These are phyloP conservation scores for Alternaria arbusti DNA, from an alignment of 2,329 filamentous ascomycete genomes.

Conservation along the genomic window DNA sequence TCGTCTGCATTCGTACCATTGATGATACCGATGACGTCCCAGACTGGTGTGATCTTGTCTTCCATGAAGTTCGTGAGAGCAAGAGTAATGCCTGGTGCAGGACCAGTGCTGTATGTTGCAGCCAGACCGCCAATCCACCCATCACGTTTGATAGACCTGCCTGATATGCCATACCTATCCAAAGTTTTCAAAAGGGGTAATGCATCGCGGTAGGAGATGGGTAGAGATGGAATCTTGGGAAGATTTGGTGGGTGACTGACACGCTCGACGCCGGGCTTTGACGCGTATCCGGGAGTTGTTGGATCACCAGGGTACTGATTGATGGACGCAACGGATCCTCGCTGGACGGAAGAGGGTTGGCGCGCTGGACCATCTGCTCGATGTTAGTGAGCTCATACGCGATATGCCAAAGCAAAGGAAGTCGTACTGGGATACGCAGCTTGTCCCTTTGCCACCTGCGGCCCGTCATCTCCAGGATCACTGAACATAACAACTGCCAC, in stretches of 20 bases:
- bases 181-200: slow-evolving; percentile 80
- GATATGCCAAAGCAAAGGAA: no score
- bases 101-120: slow-evolving; percentile 43
- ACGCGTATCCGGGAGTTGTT: slow-evolving; percentile 69
- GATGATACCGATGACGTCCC: slow-evolving; percentile 74
- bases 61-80: slow-evolving; percentile 71
- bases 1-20: slow-evolving; percentile 67
- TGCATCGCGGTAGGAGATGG: slow-evolving; percentile 82
- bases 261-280: slow-evolving; percentile 76
- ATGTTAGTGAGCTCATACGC: no score
- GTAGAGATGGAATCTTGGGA: slow-evolving; percentile 75
- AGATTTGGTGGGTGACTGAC: slow-evolving; percentile 66
- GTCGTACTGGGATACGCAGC: slow-evolving; percentile 45
- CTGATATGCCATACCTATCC: slow-evolving; percentile 77
- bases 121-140: slow-evolving; percentile 45
- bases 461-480: slow-evolving; percentile 54
- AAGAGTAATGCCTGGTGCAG: slow-evolving; percentile 59
- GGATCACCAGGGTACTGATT: slow-evolving; percentile 57
- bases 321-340: slow-evolving; percentile 65
- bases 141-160: slow-evolving; percentile 46
- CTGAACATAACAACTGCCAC: slow-evolving; percentile 53
- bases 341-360: slow-evolving; percentile 54
- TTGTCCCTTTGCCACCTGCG: slow-evolving; percentile 49
- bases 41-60: slow-evolving; percentile 79
- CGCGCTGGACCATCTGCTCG: slow-evolving; percentile 53